phyloP scores from a whole-genome alignment of 345 rosid genomes.

The Populus pruinosa region DNA sequence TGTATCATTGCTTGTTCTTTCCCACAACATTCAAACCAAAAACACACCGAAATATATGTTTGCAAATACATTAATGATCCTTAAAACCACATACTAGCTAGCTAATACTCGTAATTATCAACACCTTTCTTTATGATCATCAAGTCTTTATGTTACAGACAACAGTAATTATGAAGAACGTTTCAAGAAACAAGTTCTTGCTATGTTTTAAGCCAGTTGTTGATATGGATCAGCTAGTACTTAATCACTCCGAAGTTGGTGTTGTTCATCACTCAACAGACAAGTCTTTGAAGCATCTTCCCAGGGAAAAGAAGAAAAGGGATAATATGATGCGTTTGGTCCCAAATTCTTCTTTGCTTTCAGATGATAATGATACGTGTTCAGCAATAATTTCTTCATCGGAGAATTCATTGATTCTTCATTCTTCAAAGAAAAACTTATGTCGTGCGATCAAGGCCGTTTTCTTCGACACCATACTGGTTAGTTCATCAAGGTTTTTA shows the following conservation, averaged over 20 bases:
- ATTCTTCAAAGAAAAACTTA: conserved; percentile 16
- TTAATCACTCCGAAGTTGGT: conserved; percentile 13
- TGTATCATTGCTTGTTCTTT: not conserved
- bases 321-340: not conserved
- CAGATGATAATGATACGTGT: not conserved
- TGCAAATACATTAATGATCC: too few species aligned
- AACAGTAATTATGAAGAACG: conserved; percentile 19
- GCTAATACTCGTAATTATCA: not conserved
- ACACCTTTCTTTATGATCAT: not conserved
- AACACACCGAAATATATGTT: too few species aligned
- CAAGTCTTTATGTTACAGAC: not conserved
- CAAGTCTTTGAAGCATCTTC: not conserved
- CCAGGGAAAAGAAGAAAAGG: not conserved
- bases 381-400: not conserved
- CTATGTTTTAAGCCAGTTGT: conserved; percentile 46
- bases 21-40: not conserved
- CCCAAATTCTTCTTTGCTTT: not conserved
- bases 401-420: conserved; percentile 14
- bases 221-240: conserved; percentile 27
- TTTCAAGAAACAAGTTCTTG: conserved; percentile 37
- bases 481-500: conserved; percentile 7
- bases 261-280: not conserved
- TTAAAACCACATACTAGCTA: not conserved
- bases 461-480: conserved; percentile 35
- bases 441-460: conserved; percentile 38